Conservation (phyloP, 176 grass and related monocot species). For the Oryza nivara region DNA sequence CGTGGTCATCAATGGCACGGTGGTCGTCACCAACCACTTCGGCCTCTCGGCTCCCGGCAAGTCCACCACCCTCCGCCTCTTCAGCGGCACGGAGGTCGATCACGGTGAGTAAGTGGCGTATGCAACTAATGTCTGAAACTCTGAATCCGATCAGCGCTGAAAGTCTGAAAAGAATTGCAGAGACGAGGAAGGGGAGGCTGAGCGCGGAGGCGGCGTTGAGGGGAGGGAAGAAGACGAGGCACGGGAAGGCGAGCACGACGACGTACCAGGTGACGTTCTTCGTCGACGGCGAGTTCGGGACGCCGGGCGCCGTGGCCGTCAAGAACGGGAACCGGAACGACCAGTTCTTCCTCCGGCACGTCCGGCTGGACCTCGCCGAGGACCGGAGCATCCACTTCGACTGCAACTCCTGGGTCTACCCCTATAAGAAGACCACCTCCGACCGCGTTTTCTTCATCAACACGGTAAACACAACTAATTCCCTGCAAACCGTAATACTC, state of each 20-base stretch:
- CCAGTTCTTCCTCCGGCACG: conserved; percentile 75
- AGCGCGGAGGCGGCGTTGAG: conserved; percentile 54
- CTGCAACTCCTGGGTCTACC: conserved; percentile 97
- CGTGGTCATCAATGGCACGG: conserved; percentile 54
- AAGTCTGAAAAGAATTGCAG: conserved; percentile 26
- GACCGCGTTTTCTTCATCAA: conserved; percentile 92
- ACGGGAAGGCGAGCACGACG: conserved; percentile 58
- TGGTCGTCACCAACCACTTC: conserved; percentile 55
- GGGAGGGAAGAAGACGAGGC: conserved; percentile 70
- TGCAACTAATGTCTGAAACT: too few relatives aligned
- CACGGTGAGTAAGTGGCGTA: conserved; percentile 29
- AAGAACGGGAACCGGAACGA: conserved; percentile 52
- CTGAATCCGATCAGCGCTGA: too few relatives aligned
- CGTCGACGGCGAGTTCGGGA: conserved; percentile 62
- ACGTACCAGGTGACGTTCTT: conserved; percentile 60
- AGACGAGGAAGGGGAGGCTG: conserved; percentile 64
- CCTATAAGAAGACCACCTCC: conserved; percentile 58
- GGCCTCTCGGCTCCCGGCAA: conserved; percentile 45
- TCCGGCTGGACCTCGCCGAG: conserved; percentile 49
- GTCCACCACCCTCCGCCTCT: conserved; percentile 65
- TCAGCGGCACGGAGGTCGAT: conserved; percentile 77
- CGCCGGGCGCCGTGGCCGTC: conserved; percentile 67
- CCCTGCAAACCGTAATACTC: too few relatives aligned
- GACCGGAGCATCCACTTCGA: conserved; percentile 75
- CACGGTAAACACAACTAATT: conserved; percentile 38